These are phyloP conservation scores for Toxicodendron radicans DNA, from an alignment of 345 rosid species.

Conservation along the genomic window DNA sequence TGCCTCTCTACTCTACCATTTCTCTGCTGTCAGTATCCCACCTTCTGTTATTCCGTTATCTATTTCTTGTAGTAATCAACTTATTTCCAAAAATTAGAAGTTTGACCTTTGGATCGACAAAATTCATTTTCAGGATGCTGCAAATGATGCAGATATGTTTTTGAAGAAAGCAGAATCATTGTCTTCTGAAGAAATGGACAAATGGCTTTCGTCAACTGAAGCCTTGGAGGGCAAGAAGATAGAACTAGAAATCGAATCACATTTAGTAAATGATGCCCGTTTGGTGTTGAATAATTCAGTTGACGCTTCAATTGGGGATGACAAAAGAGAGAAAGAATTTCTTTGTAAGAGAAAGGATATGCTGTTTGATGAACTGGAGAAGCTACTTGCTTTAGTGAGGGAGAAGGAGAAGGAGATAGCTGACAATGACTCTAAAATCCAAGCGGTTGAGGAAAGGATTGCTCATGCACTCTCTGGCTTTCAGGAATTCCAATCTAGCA, in stretches of 20 bases:
- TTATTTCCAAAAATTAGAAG: no score
- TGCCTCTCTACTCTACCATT: conserved; percentile 53
- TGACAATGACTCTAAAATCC: conserved; percentile 54
- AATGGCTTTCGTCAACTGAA: conserved; percentile 65
- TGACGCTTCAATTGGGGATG: conserved; percentile 54
- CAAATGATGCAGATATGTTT: conserved; percentile 47
- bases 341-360: conserved; percentile 49
- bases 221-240: conserved; percentile 62
- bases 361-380: conserved; percentile 53
- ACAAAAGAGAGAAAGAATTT: conserved; percentile 50
- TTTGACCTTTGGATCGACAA: conserved; percentile 1
- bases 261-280: conserved; percentile 56
- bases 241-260: conserved; percentile 63
- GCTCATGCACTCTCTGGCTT: conserved; percentile 50
- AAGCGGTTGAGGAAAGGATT: conserved; percentile 60
- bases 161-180: conserved; percentile 43
- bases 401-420: conserved; percentile 70
- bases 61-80: neutral
- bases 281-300: conserved; percentile 43
- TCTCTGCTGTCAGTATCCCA: conserved; percentile 49
- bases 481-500: conserved; percentile 51
- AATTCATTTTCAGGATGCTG: conserved; percentile 54
- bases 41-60: neutral
- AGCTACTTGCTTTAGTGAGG: conserved; percentile 65
- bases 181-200: conserved; percentile 47